phyloP scores from a whole-genome alignment of 805 yeast genomes.

The Henningerozyma blattae region DNA sequence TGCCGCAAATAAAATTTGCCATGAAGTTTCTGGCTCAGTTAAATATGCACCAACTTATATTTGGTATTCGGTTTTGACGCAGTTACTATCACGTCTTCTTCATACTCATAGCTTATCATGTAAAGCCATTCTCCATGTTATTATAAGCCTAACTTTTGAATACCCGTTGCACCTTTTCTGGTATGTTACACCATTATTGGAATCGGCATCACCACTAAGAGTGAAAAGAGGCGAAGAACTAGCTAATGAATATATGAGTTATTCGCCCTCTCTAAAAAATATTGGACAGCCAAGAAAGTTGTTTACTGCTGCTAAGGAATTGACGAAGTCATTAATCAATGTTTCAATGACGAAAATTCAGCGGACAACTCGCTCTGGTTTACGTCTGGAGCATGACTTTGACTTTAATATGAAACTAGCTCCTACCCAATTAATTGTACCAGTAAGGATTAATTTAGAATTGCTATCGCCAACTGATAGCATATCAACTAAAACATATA shows the following conservation, averaged over 20 bases:
- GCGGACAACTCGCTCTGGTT: conserved; percentile 15
- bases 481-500: conserved; percentile 28
- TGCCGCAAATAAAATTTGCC: conserved; percentile 35
- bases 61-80: conserved; percentile 83
- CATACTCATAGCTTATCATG: conserved; percentile 49
- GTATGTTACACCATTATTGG: conserved; percentile 49
- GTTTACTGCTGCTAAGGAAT: conserved; percentile 13
- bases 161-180: conserved; percentile 85
- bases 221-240: conserved; percentile 35
- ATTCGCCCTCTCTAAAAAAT: too few relatives aligned
- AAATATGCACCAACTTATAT: conserved; percentile 37
- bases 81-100: conserved; percentile 65
- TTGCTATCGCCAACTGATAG: conserved; percentile 46
- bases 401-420: conserved; percentile 30
- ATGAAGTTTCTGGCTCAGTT: conserved; percentile 34
- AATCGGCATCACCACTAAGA: conserved; percentile 42
- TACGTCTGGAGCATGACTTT: conserved; percentile 29
- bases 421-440: conserved; percentile 54
- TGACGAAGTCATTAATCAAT: conserved; percentile 13
- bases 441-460: conserved; percentile 59
- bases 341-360: conserved; percentile 13
- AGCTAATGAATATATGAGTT: conserved; percentile 21
- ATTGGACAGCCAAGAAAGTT: conserved; percentile 9
- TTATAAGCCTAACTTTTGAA: conserved; percentile 41
- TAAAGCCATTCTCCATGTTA: conserved; percentile 42